A percentile compares a stretch with the other conserved stretches of the same genome.
Conservation (phyloP, 2,329 filamentous ascomycete genomes). For the Colletotrichum sp. region DNA sequence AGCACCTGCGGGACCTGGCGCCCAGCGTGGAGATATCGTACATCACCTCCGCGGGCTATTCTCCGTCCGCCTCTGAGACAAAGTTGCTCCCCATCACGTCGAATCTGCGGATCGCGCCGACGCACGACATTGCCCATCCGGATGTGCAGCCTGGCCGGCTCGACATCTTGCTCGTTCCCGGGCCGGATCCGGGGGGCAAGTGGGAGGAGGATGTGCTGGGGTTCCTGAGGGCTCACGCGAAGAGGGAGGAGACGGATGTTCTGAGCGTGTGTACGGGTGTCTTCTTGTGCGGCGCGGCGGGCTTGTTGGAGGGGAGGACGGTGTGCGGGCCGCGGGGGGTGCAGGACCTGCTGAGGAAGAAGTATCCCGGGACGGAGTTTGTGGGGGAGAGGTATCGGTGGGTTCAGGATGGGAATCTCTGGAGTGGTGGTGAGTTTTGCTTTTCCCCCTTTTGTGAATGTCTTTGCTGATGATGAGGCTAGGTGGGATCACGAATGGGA, state of each 20-base stretch:
- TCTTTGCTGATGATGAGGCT: neutral
- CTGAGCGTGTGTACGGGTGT: slow-evolving; percentile 58
- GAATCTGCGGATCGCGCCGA: slow-evolving; percentile 40
- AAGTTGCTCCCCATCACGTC: slow-evolving; percentile 46
- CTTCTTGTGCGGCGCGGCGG: slow-evolving; percentile 52
- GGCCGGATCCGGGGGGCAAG: slow-evolving; percentile 44
- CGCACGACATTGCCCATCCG: slow-evolving; percentile 47
- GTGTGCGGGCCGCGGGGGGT: slow-evolving; percentile 53
- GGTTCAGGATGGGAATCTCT: slow-evolving; percentile 58
- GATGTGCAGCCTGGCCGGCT: slow-evolving; percentile 56
- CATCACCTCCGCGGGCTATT: slow-evolving; percentile 44
- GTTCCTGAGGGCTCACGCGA: slow-evolving; percentile 49
- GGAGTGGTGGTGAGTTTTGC: slow-evolving; percentile 53
- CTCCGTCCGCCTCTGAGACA: slow-evolving; percentile 13
- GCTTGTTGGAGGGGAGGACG: slow-evolving; percentile 49
- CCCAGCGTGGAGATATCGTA: slow-evolving; percentile 50
- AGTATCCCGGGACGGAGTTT: slow-evolving; percentile 44
- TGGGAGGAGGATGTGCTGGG: slow-evolving; percentile 38
- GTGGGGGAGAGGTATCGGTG: slow-evolving; percentile 54
- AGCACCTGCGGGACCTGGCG: slow-evolving; percentile 42
- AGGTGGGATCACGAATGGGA: slow-evolving; percentile 63
- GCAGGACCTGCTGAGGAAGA: slow-evolving; percentile 42
- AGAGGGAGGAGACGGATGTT: slow-evolving; percentile 45
- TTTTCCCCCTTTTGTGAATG: too few species aligned
- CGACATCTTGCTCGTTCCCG: slow-evolving; percentile 57